Percentiles rank a stretch among this genome's conserved stretches.
Evolutionary conservation across 164 flowering plant species (phyloP).

Genomic region (Paratinospora sagittata): DNA sequence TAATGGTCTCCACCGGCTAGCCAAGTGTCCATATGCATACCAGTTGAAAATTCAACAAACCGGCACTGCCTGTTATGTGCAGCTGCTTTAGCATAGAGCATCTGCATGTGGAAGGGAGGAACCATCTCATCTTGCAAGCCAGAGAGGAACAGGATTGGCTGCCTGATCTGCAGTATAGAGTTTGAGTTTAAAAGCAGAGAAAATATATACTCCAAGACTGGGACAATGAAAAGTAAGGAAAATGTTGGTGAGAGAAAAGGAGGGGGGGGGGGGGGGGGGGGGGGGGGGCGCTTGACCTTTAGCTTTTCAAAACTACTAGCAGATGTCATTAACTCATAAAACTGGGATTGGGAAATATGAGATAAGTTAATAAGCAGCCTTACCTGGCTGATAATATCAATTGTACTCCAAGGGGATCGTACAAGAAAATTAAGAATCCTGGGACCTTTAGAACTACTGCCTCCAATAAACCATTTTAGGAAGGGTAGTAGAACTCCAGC

Average conservation of each 20-base stretch:
- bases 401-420: conserved; percentile 94
- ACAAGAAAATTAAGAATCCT: conserved; percentile 74
- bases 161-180: conserved; percentile 53
- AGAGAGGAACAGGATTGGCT: conserved; percentile 86
- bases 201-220: not conserved
- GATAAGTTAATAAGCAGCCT: conserved; percentile 11
- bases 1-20: conserved; percentile 85
- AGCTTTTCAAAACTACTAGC: too few species aligned
- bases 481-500: conserved; percentile 92
- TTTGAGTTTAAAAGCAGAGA: not conserved
- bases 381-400: conserved; percentile 83
- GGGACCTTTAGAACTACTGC: conserved; percentile 67
- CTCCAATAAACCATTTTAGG: conserved; percentile 90
- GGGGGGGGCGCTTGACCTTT: too few species aligned
- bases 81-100: conserved; percentile 88
- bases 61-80: conserved; percentile 47
- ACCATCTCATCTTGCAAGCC: conserved; percentile 99
- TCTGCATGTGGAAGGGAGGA: conserved; percentile 86
- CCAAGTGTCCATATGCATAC: conserved; percentile 99
- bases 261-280: too few species aligned
- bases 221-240: not conserved
- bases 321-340: too few species aligned
- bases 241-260: not conserved
- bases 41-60: conserved; percentile 85
- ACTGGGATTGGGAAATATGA: not conserved